Base-by-base conservation (phyloP, 768 basidiomycete species). In the Epithele typhae region DNA sequence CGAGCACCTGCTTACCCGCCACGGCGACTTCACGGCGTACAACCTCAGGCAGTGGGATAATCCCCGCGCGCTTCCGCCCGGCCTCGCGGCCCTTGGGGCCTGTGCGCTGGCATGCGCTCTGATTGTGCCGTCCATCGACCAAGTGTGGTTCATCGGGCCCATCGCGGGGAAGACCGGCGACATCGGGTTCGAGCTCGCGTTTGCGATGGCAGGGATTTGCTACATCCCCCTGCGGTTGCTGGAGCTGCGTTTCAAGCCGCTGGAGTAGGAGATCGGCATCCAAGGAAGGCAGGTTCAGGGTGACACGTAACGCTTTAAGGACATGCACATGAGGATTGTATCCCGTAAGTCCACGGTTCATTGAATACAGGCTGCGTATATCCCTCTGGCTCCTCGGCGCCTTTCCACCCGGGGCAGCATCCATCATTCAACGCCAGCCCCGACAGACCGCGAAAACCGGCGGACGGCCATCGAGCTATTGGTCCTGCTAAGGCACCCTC, bases 101-200 rank as follows among this genome's bases (percentile, higher is more conserved):
- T 71, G 72, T 40, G 45, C 69, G 0, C 67, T 76, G 11, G 69
- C 79, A 2, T 79, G 80, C 44, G 77, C 66, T 6, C 68, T 87
- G 18, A 65, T 82, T 19, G 66, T 88, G 5, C 79, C 83, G 5
- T 78, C 70, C 40, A 90, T 90, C 79, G 67, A 76, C 47, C 85
- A 91, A 56, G 76, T 69, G 12, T 88, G 81, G 78, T 89, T 78
- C 58, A 63, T 67, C 3, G 87, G 87, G 1, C 86, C 85, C 0
- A 79, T 89, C 17, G 86, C 84, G 3, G 54, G 59, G 27, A 66
- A 57, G 7, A 71, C 81, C 10, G 87, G 87, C 3, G 87, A 90
- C 61, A 79, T 90, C 43, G 87, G 84, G 3, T 75, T 90, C 32
- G 71, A 84, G 48, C 63, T 81, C 14, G 82, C 82, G 0, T 77